Evolutionary conservation across 176 grass and related monocot genomes (phyloP).

Genomic region (Poa annua): DNA sequence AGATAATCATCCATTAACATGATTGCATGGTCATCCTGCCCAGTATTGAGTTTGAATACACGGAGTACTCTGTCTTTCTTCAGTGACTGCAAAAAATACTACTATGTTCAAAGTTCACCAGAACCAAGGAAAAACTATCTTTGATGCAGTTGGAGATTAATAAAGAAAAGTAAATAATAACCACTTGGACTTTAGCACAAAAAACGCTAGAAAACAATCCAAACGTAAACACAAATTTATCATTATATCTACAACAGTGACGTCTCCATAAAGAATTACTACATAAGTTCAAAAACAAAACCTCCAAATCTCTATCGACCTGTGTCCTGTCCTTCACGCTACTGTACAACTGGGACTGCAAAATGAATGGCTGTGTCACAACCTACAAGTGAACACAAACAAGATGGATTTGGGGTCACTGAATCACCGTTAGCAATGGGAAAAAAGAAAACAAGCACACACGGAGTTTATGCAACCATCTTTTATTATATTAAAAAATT

Average conservation of each 20-base stretch:
- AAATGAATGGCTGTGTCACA: constrained; percentile 65
- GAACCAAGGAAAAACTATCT: constrained; percentile 4
- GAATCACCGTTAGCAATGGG: neutral
- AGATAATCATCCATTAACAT: constrained; percentile 93
- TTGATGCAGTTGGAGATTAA: neutral
- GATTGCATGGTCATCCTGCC: constrained; percentile 90
- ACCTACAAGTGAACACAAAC: constrained; percentile 50
- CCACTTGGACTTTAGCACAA: neutral
- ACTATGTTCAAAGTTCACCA: neutral
- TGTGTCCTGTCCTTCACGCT: constrained; percentile 88
- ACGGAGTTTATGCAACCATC: neutral
- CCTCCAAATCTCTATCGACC: constrained; percentile 95
- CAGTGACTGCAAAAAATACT: constrained; percentile 48
- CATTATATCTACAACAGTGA: neutral
- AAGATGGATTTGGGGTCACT: neutral
- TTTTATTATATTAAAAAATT: neutral
- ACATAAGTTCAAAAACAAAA: constrained; percentile 38
- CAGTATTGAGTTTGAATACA: constrained; percentile 82
- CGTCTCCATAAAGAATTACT: constrained; percentile 5
- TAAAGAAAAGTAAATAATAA: neutral
- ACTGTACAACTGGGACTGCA: constrained; percentile 81
- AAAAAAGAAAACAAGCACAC: neutral
- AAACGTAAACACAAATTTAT: constrained; percentile 13
- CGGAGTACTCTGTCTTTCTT: constrained; percentile 75
- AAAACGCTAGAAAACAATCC: constrained; percentile 20